Evolutionary conservation across 2,329 filamentous ascomycete genomes (phyloP), one percentile per base, ranked within the genome.

Genomic region (Grosmannia penicillata): DNA sequence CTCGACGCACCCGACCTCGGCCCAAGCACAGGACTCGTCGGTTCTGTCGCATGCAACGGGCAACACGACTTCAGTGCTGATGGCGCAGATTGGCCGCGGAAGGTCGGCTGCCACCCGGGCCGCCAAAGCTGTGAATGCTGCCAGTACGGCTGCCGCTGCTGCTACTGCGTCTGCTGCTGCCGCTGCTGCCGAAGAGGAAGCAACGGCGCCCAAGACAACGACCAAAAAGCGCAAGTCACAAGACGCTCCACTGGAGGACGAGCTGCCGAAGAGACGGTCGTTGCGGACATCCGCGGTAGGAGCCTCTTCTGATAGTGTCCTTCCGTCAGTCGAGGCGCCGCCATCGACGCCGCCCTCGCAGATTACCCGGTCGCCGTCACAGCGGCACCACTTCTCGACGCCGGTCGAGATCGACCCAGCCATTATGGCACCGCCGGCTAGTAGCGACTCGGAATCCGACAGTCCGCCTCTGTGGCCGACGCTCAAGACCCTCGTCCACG

Each of bases 361-460:
- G 19, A 33, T 25, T 4, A 24, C 37, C 8, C 10, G 33, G 41
- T 40, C 43, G 2, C 40, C 36, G 2, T 36, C 34, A 45, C 41
- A 41, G 47, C 54, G 38, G 14, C 38, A 33, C 21, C 54, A 57
- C 17, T 59, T 56, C 11, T 51, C 55, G 8, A 70, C 67, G 4
- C 66, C 66, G 9, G 38, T 43, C 22, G 46, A 63, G 22, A 57
- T 64, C 41, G 51, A 66, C 40, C 66, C 68, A 17, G 63, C 65
- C 21, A 59, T 71, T 26, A 60, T 67, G 52, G 71, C 70, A 1
- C 70, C 71, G 2, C 72, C 72, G 1, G 57, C 64, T 13, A 75
- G 70, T 51, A 73, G 69, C 44, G 62, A 59, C 39, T 68, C 56
- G 6, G 60, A 57, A 4, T 50, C 50, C 1, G 61, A 63, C 36